Base-by-base conservation (phyloP, 2,329 filamentous ascomycete genomes). In the Colletotrichum echinochloae region DNA sequence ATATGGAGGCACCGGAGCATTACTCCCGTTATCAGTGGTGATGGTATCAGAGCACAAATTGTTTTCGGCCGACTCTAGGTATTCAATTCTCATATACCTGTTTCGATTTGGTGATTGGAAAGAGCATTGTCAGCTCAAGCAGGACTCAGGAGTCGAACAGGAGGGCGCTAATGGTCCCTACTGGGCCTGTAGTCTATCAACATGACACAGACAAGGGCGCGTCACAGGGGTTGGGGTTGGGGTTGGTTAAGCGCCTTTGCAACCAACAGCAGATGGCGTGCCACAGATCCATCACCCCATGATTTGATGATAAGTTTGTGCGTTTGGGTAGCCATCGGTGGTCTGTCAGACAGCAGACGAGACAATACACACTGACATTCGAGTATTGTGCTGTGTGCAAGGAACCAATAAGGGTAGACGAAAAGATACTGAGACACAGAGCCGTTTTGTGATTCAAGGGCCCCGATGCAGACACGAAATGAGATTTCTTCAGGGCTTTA, bases 381-480 rank as follows among this genome's bases (percentile, higher is more conserved):
- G 20, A 60, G 46, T 37, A 23, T 59, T 39, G 44, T 30, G 41
- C 44, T 67, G 51, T 59, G 39, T 28, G 33, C n/a, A 44, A 59
- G 62, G 57, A 54, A 41, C 54, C 66, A 66, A 66, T 63, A 20
- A 61, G 51, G 28, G 66, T 37, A 55, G 66, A 51, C 60, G 60
- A 61, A 66, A 61, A 65, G 60, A 69, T 55, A 61, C 59, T 73
- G 71, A 73, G 71, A 73, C 71, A 72, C 61, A 59, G 72, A 56
- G 48, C 68, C 56, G 60, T 72, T 73, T 73, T 65, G 70, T 57
- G 66, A 72, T 51, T 70, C 64, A 64, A 62, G 55, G 55, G 41
- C 60, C 48, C 69, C 51, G 35, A 60, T 65, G 66, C 60, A 49
- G 26, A 30, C 20, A 51, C 60, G 54, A 71, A 60, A 41, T 55